Conservation (phyloP, 176 grass and related monocot genomes). For the Rhipidocladum racemiflorum region DNA sequence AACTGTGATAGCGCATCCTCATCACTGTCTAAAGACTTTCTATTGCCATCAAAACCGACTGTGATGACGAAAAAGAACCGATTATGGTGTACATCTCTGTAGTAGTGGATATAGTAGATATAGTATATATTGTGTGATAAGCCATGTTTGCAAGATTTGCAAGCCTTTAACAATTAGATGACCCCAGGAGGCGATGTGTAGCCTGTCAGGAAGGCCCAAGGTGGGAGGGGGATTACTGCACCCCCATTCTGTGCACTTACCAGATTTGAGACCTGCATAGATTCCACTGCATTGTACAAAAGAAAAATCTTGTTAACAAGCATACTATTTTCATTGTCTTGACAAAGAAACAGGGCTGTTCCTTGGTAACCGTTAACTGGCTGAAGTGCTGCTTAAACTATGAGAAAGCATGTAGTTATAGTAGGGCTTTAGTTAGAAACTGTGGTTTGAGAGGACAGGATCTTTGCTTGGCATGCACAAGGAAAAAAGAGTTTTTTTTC, state of each 20-base stretch:
- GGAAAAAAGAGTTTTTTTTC: neutral
- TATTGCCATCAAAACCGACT: too few relatives aligned
- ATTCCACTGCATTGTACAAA: slow-evolving; percentile 32
- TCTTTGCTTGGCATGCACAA: slow-evolving; percentile 44
- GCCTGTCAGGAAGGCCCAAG: slow-evolving; percentile 2
- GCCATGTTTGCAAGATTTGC: slow-evolving; percentile 47
- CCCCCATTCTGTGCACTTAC: slow-evolving; percentile 25
- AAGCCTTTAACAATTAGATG: slow-evolving; percentile 42
- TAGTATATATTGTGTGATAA: slow-evolving; percentile 17
- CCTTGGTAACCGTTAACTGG: neutral
- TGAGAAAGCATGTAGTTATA: neutral
- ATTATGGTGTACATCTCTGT: too few relatives aligned
- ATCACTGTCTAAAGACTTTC: too few relatives aligned
- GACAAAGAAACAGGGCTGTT: slow-evolving; percentile 29
- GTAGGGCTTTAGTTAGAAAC: slow-evolving; percentile 5
- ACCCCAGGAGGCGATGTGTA: slow-evolving; percentile 38
- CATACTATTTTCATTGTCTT: neutral
- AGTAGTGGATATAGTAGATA: slow-evolving; percentile 9
- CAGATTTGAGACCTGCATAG: slow-evolving; percentile 13
- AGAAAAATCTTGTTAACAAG: neutral
- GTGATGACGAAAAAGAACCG: too few relatives aligned
- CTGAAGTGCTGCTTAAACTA: neutral
- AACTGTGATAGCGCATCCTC: too few relatives aligned
- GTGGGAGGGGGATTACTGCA: slow-evolving; percentile 27
- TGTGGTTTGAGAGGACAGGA: slow-evolving; percentile 35